Evolutionary conservation across 2,329 filamentous ascomycete species (phyloP).

Genomic region (Rachicladosporium sp.): DNA sequence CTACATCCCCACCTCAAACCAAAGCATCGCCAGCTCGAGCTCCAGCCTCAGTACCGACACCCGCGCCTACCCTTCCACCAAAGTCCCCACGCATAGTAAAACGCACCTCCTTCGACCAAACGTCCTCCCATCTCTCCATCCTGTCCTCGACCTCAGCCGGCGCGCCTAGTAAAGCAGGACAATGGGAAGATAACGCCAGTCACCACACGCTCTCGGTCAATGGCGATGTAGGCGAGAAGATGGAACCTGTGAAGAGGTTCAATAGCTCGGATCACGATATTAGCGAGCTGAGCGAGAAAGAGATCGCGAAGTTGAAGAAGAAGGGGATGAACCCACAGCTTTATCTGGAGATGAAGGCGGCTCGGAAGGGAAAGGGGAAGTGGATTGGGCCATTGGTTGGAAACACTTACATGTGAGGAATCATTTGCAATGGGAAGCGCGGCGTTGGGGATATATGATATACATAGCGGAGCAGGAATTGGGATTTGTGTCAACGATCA

Average conservation of each 20-base stretch:
- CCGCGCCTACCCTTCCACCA: slow-evolving; percentile 1
- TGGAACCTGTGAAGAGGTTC: slow-evolving; percentile 16
- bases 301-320: slow-evolving; percentile 32
- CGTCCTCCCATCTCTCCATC: slow-evolving; percentile 18
- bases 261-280: slow-evolving; percentile 28
- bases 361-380: slow-evolving; percentile 25
- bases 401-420: slow-evolving; percentile 17
- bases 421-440: not conserved
- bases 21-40: not conserved
- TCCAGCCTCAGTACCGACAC: slow-evolving; percentile 1
- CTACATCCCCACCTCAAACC: not conserved
- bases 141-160: slow-evolving; percentile 8
- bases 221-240: slow-evolving; percentile 5
- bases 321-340: slow-evolving; percentile 36
- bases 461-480: too few relatives aligned
- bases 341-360: slow-evolving; percentile 37
- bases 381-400: slow-evolving; percentile 17
- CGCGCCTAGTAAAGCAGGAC: slow-evolving; percentile 3
- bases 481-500: too few relatives aligned
- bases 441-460: too few relatives aligned
- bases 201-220: slow-evolving; percentile 14
- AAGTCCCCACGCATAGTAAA: slow-evolving; percentile 18
- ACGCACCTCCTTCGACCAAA: slow-evolving; percentile 23
- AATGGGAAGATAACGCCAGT: slow-evolving; percentile 10
- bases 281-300: slow-evolving; percentile 26